phyloP scores from a whole-genome alignment of 2,329 filamentous ascomycete genomes.

The Aspergillus sp. region DNA sequence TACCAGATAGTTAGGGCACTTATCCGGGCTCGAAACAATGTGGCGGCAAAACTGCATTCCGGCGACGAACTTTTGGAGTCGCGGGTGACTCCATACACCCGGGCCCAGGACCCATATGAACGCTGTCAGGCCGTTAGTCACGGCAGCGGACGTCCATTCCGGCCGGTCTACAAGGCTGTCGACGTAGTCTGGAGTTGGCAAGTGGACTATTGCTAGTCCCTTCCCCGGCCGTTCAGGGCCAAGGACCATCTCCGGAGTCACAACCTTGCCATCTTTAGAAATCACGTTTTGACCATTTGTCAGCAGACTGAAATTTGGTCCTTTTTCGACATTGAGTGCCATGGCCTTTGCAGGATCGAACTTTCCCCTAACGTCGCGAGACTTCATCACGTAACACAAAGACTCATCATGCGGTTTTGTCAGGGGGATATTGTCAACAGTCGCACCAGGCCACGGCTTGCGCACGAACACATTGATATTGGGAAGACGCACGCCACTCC shows the following conservation, averaged over 20 bases:
- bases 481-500: slow-evolving; percentile 55
- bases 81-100: slow-evolving; percentile 65
- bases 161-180: slow-evolving; percentile 69
- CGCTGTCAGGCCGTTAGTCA: slow-evolving; percentile 69
- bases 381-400: slow-evolving; percentile 85
- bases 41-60: slow-evolving; percentile 68
- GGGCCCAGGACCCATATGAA: slow-evolving; percentile 83
- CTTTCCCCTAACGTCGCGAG: slow-evolving; percentile 75
- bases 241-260: slow-evolving; percentile 88
- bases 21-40: slow-evolving; percentile 74
- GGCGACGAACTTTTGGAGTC: slow-evolving; percentile 71
- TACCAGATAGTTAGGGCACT: slow-evolving; percentile 74
- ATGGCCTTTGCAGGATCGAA: slow-evolving; percentile 72
- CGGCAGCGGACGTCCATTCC: slow-evolving; percentile 69
- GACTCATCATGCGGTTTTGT: slow-evolving; percentile 69
- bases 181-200: slow-evolving; percentile 74
- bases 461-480: slow-evolving; percentile 74
- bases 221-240: slow-evolving; percentile 68
- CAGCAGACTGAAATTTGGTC: slow-evolving; percentile 63
- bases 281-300: slow-evolving; percentile 66
- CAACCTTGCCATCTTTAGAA: slow-evolving; percentile 66
- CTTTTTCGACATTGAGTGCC: slow-evolving; percentile 66
- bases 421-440: slow-evolving; percentile 67
- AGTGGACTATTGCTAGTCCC: slow-evolving; percentile 78
- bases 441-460: slow-evolving; percentile 76